These are phyloP conservation scores for Physocladia obscura DNA, from an alignment of 192 early-diverging fungal species.

Conservation along the genomic window DNA sequence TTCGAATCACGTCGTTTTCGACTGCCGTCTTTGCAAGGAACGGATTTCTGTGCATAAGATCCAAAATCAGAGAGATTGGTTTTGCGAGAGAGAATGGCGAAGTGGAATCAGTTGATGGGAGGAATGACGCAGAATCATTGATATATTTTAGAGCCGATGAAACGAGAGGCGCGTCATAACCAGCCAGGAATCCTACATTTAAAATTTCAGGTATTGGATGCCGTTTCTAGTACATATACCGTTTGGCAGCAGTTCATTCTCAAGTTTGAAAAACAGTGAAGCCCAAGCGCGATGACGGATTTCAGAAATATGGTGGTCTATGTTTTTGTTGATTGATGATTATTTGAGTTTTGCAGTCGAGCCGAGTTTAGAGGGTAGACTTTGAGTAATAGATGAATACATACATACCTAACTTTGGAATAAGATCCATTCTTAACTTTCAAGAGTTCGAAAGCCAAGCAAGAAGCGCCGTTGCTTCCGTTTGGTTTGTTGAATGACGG, in stretches of 20 bases:
- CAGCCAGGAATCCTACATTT: neutral
- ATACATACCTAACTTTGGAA: slow-evolving; percentile 6
- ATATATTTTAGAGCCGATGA: too few species aligned
- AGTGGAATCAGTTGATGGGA: neutral
- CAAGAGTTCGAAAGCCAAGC: too few species aligned
- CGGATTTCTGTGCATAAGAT: neutral
- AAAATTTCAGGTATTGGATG: neutral
- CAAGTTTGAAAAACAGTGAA: slow-evolving; percentile 2
- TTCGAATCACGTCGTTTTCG: neutral
- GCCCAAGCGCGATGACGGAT: slow-evolving; percentile 15
- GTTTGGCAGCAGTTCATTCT: slow-evolving; percentile 1
- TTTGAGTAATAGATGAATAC: too few species aligned
- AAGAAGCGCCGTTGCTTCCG: too few species aligned
- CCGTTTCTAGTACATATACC: neutral
- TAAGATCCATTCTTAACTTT: neutral
- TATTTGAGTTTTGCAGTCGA: too few species aligned
- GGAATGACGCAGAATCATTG: neutral
- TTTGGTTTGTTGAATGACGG: too few species aligned
- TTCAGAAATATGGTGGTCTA: too few species aligned
- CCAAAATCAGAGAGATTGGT: neutral
- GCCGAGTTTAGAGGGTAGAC: too few species aligned
- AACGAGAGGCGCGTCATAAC: neutral
- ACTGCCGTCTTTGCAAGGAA: neutral
- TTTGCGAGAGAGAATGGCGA: neutral
- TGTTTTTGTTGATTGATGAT: too few species aligned